These are phyloP conservation scores for Petrea volubilis DNA, from an alignment of 257 asterid genomes.

Conservation along the genomic window DNA sequence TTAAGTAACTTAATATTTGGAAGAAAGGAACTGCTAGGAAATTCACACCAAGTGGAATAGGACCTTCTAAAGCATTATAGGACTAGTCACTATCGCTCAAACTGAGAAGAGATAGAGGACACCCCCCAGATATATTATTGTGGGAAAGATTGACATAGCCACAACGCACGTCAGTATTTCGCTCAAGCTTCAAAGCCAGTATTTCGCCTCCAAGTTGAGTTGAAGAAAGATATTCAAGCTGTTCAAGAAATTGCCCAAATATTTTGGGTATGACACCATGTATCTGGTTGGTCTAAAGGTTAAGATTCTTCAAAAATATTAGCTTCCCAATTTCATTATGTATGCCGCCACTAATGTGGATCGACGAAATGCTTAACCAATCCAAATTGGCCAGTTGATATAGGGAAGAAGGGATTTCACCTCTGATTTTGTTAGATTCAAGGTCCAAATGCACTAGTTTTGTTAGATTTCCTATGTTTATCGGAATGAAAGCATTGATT, in stretches of 20 bases:
- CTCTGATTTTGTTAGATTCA: background rate
- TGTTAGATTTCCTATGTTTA: no score
- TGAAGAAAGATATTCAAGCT: background rate
- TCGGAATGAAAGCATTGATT: background rate
- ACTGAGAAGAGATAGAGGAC: background rate
- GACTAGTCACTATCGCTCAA: background rate
- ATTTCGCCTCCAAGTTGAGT: background rate
- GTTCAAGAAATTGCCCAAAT: no score
- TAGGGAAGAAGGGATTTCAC: no score
- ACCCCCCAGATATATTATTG: background rate
- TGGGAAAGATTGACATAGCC: slow-evolving; percentile 17
- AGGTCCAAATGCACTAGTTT: background rate
- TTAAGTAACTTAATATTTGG: background rate
- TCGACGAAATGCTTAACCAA: no score
- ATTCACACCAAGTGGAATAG: background rate
- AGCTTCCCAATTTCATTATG: background rate
- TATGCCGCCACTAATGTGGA: no score
- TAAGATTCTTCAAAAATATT: background rate
- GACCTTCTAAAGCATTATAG: slow-evolving; percentile 14
- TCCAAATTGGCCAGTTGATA: background rate
- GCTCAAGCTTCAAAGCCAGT: background rate
- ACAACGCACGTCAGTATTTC: background rate
- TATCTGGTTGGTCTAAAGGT: no score
- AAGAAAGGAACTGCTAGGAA: background rate
- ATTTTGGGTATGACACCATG: no score